Base-by-base conservation (phyloP, 805 yeast species). In the Trichomonascus vanleenenianus region DNA sequence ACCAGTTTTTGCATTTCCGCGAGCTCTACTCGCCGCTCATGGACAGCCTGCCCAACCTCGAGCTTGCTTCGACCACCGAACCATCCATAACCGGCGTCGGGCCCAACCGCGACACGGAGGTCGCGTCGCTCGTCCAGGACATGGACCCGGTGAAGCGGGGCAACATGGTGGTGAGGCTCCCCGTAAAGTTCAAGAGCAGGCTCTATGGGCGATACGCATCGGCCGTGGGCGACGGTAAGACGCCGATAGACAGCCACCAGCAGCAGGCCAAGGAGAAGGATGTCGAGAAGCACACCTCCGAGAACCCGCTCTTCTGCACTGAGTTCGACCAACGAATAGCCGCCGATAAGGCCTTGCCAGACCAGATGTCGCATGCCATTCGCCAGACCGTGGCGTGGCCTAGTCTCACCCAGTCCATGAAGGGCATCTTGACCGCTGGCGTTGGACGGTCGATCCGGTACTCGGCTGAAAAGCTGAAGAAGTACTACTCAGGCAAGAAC, bases 351-450 rank as follows among this genome's bases (percentile, higher is more conserved):
- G 48, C 63, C 30, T 63, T 76, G 39, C 52, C 56, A 6, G 38
- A 55, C 30, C 60, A 69, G 45, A 58, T 76, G 52, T 50, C 59
- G 46, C 45, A 61, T 3, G 66, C 73, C 2, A 68, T 85, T 33
- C 65, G 68, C 51, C 63, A 70, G 20, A 83, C 83, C 1, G 88
- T 89, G 6, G 70, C 69, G 37, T 65, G 66, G 58, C 81, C 93
- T n/a, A 85, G 95, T 12, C 59, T 80, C 12, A 63, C 78, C 7
- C 98, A 93, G 63, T 78, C 86, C 27, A 51, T 78, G 14, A 88
- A 91, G 62, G 98, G 98, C 0, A 56, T 91, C 1, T 67, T 86
- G 36, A 87, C 95, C 2, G 96, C 97, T 1, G 98, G 98, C 1
- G 42, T 84, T 1, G 59, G 68, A 15, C 85, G 83, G 59, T 78